These are phyloP conservation scores for Apophysomyces sp. DNA, from an alignment of 371 early-diverging fungal species.

Conservation along the genomic window DNA sequence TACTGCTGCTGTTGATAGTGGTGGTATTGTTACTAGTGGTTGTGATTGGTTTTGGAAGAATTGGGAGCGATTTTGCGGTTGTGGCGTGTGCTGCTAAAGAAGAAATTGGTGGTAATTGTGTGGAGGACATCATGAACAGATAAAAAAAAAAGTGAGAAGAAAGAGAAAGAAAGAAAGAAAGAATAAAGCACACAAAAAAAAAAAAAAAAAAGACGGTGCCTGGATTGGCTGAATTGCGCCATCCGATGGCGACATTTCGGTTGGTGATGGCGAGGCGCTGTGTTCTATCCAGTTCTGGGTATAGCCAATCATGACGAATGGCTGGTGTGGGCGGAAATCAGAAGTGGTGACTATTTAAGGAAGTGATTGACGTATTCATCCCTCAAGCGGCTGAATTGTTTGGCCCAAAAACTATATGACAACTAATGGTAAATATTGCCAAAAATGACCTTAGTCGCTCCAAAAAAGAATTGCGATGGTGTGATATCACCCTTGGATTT, in stretches of 20 bases:
- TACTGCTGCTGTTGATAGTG: conserved; percentile 1
- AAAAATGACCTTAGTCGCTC: neutral
- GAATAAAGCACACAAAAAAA: neutral
- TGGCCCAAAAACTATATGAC: neutral
- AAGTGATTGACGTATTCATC: neutral
- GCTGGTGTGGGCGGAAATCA: conserved; percentile 2
- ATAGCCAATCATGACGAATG: neutral
- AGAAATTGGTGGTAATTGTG: conserved; percentile 17
- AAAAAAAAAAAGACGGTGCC: neutral
- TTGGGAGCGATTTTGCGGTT: neutral
- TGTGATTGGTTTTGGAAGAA: conserved; percentile 7
- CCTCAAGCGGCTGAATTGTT: neutral
- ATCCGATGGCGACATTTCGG: conserved; percentile 15
- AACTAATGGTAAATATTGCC: neutral
- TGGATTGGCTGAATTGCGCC: conserved; percentile 10
- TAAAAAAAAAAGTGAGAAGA: neutral
- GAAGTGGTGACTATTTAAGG: neutral
- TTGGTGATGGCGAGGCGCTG: conserved; percentile 3
- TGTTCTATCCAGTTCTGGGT: neutral
- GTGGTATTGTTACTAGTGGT: neutral
- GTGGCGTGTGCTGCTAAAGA: conserved; percentile 3
- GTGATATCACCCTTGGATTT: no score
- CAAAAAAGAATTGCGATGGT: no score
- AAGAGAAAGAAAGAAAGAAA: neutral
- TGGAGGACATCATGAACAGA: neutral